Conservation (phyloP, 1,284 basidiomycete genomes). For the Inonotus hispidus region DNA sequence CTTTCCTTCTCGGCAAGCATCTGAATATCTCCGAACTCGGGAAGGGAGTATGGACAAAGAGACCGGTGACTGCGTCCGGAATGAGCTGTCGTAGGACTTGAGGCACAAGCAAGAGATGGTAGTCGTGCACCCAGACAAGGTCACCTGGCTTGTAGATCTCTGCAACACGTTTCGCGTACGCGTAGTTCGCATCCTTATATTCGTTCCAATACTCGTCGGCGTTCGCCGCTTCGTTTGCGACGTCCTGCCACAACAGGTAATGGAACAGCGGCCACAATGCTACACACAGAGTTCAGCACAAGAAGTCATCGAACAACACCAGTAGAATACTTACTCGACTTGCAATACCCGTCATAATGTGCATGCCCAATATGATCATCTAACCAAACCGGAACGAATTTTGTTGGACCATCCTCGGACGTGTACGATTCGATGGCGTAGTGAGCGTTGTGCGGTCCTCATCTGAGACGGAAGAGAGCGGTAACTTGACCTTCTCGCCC, state of each 20-base stretch:
- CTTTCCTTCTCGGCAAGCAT: slow-evolving; percentile 84
- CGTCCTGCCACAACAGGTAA: slow-evolving; percentile 97
- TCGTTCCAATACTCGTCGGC: slow-evolving; percentile 84
- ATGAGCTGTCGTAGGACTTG: slow-evolving; percentile 76
- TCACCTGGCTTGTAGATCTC: slow-evolving; percentile 83
- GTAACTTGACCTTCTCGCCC: slow-evolving; percentile 32
- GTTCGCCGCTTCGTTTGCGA: slow-evolving; percentile 71
- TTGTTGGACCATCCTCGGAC: slow-evolving; percentile 25
- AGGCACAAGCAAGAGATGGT: slow-evolving; percentile 91
- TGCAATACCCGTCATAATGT: slow-evolving; percentile 98
- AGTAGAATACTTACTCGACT: slow-evolving; percentile 68
- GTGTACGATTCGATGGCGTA: slow-evolving; percentile 44
- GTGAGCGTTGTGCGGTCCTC: slow-evolving; percentile 61
- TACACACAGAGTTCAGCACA: background rate
- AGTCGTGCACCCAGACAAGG: slow-evolving; percentile 87
- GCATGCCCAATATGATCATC: slow-evolving; percentile 88
- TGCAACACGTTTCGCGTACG: slow-evolving; percentile 78
- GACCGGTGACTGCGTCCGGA: slow-evolving; percentile 78
- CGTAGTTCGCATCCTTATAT: slow-evolving; percentile 82
- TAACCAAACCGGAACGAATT: slow-evolving; percentile 89
- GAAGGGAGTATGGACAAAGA: slow-evolving; percentile 98
- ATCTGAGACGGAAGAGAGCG: slow-evolving; percentile 46
- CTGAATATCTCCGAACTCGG: slow-evolving; percentile 96
- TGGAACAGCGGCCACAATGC: slow-evolving; percentile 97
- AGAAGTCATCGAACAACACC: slow-evolving; percentile 33